Base-by-base conservation (phyloP, 371 early-diverging fungal genomes). In the Mortierella sp. region DNA sequence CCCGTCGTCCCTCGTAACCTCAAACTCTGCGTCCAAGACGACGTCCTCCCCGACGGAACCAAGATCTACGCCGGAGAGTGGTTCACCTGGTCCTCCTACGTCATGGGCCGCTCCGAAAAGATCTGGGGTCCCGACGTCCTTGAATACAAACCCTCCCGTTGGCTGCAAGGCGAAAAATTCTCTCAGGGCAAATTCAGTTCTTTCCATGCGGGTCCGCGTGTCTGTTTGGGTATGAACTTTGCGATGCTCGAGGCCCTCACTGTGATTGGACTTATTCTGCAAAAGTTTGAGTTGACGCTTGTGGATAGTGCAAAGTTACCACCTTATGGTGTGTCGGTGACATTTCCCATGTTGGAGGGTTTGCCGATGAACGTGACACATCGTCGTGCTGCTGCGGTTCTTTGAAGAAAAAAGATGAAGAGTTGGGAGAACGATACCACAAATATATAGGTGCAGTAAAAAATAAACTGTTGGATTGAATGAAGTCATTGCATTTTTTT, bases 41-140 rank as follows among this genome's bases (percentile, higher is more conserved):
- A 91, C 78, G 75, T 92, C 14, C 84, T 91, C 75, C 95, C 95
- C 6, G 93, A 94, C 76, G 94, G 94, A 2, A 92, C 92, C 6
- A 63, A 77, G 10, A 86, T 95, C 45, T 82, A 90, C 26, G 87
- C 83, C 31, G 93, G 93, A 3, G 88, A 90, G 16, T 84, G 82
- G 70, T 80, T 94, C 16, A 57, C 68, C 0, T 95, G 91, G 91
- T 75, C 77, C 31, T 79, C 91, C 0, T 94, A 89, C 44, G 83
- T 84, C 16, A 92, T 93, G 90, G 94, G 94, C 9, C 88, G 94
- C 13, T 78, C 76, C 24, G 88, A 88, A 47, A 74, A 71, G 21
- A 73, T 94, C 70, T 95, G 95, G 95, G 94, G 95, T 21, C 77
- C 83, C 6, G 94, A 94, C 76, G 92, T 91, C 31, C 78, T 83